Base-by-base conservation (phyloP, 1,139 yeast genomes). In the Suhomyces choctaworum region DNA sequence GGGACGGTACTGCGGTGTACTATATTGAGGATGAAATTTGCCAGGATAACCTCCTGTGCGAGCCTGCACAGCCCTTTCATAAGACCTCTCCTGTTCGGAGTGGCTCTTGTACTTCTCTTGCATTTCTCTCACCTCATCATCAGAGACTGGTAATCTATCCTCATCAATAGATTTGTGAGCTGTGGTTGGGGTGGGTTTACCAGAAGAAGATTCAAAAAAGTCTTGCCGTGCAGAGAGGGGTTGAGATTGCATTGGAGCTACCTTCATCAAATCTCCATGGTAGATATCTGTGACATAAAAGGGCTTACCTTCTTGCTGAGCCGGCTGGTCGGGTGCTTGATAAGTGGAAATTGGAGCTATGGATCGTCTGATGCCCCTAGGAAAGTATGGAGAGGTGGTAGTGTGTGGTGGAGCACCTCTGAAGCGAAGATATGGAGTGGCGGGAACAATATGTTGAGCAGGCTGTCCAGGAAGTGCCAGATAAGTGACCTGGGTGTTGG, bases 141-240 rank as follows among this genome's bases (percentile, higher is more conserved):
- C 66, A 5, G 65, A 54, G 3, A 56, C 66, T 5, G 67, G 67
- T n/a, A 54, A 46, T 26, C 69, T 56, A 39, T 67, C 74, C 27
- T 64, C 67, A 12, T 58, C 64, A 12, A 51, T 28, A 19, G 36
- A 34, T 21, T 32, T 27, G 9, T 32, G 40, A 17, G 32, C 31
- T 23, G 41, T 16, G 22, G 37, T 22, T 22, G 34, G 38, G 11
- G 31, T 34, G 2, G 37, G 38, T 16, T 41, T 41, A 1, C 29
- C 28, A 4, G 37, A 32, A 19, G 45, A 42, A 8, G 40, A 33
- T 11, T 54, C 65, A 42, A 76, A 77, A 34, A 57, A 64, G 40
- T 70, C 77, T 22, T 64, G 56, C 49, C 76, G 79, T 0, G 82
- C 74, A 24, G 77, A 69, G 20, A 76, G 60, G 7, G 83, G 82